These are phyloP conservation scores for Dendrobium chrysotoxum DNA, from an alignment of 106 monocot genomes.

Conservation along the genomic window DNA sequence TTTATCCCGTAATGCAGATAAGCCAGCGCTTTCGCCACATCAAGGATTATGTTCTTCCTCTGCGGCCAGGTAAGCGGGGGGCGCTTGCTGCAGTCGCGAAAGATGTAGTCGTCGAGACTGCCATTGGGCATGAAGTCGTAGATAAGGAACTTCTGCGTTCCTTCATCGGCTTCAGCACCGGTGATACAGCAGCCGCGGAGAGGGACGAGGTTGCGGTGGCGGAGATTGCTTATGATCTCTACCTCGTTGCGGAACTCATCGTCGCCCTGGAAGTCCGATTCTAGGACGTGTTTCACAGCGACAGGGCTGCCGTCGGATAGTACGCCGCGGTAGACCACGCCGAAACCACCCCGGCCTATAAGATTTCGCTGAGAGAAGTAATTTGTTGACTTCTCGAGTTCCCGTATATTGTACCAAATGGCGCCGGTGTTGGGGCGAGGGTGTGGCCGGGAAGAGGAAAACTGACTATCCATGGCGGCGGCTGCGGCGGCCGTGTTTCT, in stretches of 20 bases:
- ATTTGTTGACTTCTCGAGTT: slow-evolving; percentile 46
- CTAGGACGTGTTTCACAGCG: slow-evolving; percentile 64
- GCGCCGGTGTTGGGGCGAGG: slow-evolving; percentile 61
- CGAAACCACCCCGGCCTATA: slow-evolving; percentile 64
- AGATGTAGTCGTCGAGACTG: slow-evolving; percentile 51
- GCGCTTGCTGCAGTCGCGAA: neutral
- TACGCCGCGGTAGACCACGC: slow-evolving; percentile 58
- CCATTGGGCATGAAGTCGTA: slow-evolving; percentile 81
- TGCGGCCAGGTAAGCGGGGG: slow-evolving; percentile 41
- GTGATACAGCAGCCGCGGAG: slow-evolving; percentile 75
- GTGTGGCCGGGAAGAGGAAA: neutral
- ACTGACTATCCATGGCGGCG: too few species aligned
- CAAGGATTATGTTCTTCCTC: slow-evolving; percentile 64
- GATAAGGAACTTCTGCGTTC: slow-evolving; percentile 53
- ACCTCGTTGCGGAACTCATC: slow-evolving; percentile 82
- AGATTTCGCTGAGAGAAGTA: slow-evolving; percentile 44
- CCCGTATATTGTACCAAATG: slow-evolving; percentile 42
- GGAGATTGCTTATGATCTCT: slow-evolving; percentile 63
- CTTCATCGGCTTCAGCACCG: slow-evolving; percentile 36
- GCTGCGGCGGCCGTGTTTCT: neutral
- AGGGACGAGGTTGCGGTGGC: slow-evolving; percentile 76
- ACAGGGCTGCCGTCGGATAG: slow-evolving; percentile 49
- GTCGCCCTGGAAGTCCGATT: slow-evolving; percentile 43
- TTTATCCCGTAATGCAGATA: slow-evolving; percentile 79
- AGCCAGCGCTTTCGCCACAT: slow-evolving; percentile 60